Evolutionary conservation across 805 yeast genomes (phyloP), one percentile per base, ranked within the genome.

Genomic region (Candida anglica): DNA sequence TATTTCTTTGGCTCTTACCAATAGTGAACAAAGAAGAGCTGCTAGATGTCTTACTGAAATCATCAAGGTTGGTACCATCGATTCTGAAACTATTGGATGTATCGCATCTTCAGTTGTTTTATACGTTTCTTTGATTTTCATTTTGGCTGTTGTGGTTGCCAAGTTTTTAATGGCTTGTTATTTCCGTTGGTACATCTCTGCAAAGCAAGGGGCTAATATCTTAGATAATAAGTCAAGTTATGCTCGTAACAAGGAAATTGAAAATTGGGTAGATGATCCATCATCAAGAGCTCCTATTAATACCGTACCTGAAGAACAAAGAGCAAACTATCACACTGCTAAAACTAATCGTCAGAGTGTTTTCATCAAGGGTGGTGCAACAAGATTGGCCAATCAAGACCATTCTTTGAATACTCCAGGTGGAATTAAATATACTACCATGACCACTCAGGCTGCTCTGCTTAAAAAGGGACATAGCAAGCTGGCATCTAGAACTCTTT

Each of bases 11-110:
- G 71, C 86, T 15, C 69, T 86, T 38, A 74, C 85, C 23, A 75
- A 79, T 20, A 69, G 78, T 21, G 76, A 73, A n/a, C 77, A 79
- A 43, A 75, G 89, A 38, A 71, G 74, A 49, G 76, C 79, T 4
- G 95, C 93, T 5, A 75, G 79, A 48, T 93, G 98, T 58, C 64
- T 93, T 36, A 66, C 81, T 8, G 98, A 93, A 58, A 84, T 87
- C 34, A 69, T 85, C 33, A 86, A 83, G 58, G 95, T 91, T 11
- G 98, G 98, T 15, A 79, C 77, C 31, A 76, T 93, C 27, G 98
- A 93, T 53, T 77, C 89, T 2, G 86, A 85, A 24, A 79, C 95
- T 5, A 78, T 93, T 49, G 98, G 98, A 5, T 93, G 98, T 63
- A 79, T 93, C 51, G 95, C 96, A 0, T 87, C 97, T 0, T 66